A percentile compares a stretch with the other conserved stretches of the same genome.
phyloP scores from a whole-genome alignment of 805 yeast genomes.

The Candida pseudofarinosa region DNA sequence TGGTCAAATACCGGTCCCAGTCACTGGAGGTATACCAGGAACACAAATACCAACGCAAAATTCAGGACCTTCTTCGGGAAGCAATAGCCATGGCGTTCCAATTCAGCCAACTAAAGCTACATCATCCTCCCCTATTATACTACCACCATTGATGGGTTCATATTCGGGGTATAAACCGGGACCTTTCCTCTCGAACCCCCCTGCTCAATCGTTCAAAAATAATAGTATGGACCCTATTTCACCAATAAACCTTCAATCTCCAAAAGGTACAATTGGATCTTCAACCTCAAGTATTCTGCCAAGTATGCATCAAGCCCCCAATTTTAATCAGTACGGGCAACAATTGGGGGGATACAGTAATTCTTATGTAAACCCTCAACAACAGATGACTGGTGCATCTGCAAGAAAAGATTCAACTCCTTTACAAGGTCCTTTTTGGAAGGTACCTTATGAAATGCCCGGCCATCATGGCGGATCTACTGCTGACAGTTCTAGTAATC shows the following conservation, averaged over 20 bases:
- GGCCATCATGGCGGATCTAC: constrained; percentile 4
- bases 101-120: constrained; percentile 4
- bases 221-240: constrained; percentile 14
- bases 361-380: constrained; percentile 3
- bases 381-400: constrained; percentile 1
- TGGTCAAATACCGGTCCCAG: not conserved
- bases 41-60: not conserved
- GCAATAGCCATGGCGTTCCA: constrained; percentile 2
- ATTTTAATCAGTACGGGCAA: constrained; percentile 1
- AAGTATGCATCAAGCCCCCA: constrained; percentile 4
- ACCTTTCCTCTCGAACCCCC: constrained; percentile 5
- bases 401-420: constrained; percentile 20
- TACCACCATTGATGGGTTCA: constrained; percentile 26
- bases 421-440: constrained; percentile 53
- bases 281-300: constrained; percentile 5
- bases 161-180: constrained; percentile 9
- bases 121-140: constrained; percentile 20
- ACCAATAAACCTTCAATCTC: constrained; percentile 10
- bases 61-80: not conserved
- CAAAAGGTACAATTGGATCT: constrained; percentile 6
- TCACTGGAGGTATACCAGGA: not conserved
- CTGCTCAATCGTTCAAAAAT: constrained; percentile 4
- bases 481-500: constrained; percentile 1
- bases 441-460: constrained; percentile 59
- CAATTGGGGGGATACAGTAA: not conserved